phyloP scores from a whole-genome alignment of 176 grass and related monocot genomes.

The Microstegium vimineum region DNA sequence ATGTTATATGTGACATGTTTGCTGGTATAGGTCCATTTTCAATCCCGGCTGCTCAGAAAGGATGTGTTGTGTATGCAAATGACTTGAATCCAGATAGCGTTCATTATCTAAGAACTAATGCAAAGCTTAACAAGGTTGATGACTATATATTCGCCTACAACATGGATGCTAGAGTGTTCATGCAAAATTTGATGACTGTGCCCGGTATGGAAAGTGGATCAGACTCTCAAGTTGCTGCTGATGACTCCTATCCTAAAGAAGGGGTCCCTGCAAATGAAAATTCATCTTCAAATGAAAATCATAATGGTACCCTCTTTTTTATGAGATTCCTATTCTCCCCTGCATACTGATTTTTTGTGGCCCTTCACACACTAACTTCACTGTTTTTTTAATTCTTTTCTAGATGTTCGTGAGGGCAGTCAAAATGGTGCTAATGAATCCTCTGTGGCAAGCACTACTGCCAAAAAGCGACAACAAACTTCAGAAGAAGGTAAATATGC shows the following conservation, averaged over 20 bases:
- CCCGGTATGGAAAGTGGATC: conserved; percentile 35
- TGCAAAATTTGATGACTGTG: conserved; percentile 52
- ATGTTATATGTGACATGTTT: conserved; percentile 95
- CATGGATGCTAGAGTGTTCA: conserved; percentile 87
- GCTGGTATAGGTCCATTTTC: conserved; percentile 91
- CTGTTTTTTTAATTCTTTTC: background rate
- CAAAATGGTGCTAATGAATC: conserved; percentile 33
- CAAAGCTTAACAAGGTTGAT: conserved; percentile 82
- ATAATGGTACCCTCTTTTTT: conserved; percentile 30
- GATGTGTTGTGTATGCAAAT: conserved; percentile 87
- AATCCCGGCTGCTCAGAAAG: conserved; percentile 82
- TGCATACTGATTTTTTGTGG: conserved; percentile 10
- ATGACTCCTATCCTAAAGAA: conserved; percentile 8
- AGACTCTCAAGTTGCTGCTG: conserved; percentile 25
- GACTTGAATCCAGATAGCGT: conserved; percentile 92
- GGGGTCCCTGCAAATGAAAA: conserved; percentile 20
- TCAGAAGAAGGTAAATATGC: conserved; percentile 53
- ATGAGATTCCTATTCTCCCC: background rate
- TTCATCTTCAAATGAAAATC: conserved; percentile 34
- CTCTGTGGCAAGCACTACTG: conserved; percentile 23
- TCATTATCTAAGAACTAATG: conserved; percentile 70
- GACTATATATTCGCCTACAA: conserved; percentile 73
- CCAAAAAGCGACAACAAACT: conserved; percentile 64
- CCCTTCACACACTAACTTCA: conserved; percentile 24
- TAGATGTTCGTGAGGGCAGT: conserved; percentile 36